These are phyloP conservation scores for Tetradesmus obliquus DNA, from an alignment of 139 green algal species.

Conservation along the genomic window DNA sequence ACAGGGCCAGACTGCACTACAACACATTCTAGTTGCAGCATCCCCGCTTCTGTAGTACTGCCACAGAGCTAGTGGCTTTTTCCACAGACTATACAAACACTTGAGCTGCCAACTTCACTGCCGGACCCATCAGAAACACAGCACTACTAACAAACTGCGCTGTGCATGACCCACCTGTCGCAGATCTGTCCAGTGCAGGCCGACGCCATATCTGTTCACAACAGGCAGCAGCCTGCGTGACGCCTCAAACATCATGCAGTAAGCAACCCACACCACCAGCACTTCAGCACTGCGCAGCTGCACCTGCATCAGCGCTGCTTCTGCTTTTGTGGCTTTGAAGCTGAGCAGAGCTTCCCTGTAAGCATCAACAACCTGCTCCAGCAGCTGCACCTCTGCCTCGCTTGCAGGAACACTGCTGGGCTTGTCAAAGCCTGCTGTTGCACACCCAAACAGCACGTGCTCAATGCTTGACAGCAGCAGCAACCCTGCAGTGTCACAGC, in stretches of 20 bases:
- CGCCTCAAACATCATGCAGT: conserved; percentile 53
- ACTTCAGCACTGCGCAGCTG: conserved; percentile 59
- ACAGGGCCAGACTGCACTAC: no score
- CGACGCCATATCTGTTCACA: conserved; percentile 45
- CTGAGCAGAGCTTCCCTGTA: conserved; percentile 41
- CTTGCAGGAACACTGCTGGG: background rate
- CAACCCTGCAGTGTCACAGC: conserved; percentile 40
- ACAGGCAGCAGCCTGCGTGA: background rate
- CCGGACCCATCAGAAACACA: no score
- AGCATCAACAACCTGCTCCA: conserved; percentile 47
- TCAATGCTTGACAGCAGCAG: conserved; percentile 49
- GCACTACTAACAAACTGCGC: no score
- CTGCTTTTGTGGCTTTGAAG: background rate
- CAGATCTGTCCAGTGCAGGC: conserved; percentile 48
- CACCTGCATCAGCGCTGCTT: conserved; percentile 37
- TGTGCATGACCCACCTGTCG: conserved; percentile 35
- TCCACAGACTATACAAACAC: no score
- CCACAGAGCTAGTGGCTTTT: no score
- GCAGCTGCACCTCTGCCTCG: conserved; percentile 25
- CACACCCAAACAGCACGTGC: conserved; percentile 49
- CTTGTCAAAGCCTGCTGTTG: conserved; percentile 6
- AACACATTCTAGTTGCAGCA: no score
- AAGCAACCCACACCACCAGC: conserved; percentile 60
- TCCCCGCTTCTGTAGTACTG: no score
- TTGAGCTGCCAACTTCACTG: no score